Evolutionary conservation across 202 grass and related monocot genomes (phyloP), one percentile per base, ranked within the genome.

Genomic region (Panicum hallii): DNA sequence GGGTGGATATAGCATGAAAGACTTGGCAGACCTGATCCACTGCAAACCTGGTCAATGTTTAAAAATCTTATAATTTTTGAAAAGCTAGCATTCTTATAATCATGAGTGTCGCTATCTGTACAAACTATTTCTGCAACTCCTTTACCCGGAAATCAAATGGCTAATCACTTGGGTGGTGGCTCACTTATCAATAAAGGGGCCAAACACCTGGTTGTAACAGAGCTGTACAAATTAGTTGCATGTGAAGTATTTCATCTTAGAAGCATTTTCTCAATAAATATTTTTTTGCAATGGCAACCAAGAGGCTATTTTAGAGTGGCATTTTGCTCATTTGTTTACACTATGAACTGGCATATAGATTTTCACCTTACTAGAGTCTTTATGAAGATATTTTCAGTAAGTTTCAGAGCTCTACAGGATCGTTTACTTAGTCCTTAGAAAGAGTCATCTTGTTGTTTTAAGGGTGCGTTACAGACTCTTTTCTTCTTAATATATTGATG

Each of bases 391-490:
- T 16, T 17, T 17, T 2, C 34, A 66, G 30, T 36, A 47, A 67
- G 28, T 81, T 86, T 56, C 36, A 66, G 49, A 81, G 55, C 69
- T 54, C 63, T 48, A 12, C 6, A 26, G 30, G 19, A 76, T 2
- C 12, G 2, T 49, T n/a, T 74, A 36, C 26, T 26, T 26, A 26
- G 26, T 26, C 26, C 26, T 26, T 26, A 26, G 26, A 26, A 26
- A 26, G 26, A 26, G 26, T 26, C 26, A 26, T 26, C 26, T 26
- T 26, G 26, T 26, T 26, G 26, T 26, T 26, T 26, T 26, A 26
- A 26, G 26, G 26, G 26, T 26, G 26, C 1, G 26, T 26, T 26
- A 26, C 26, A 26, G 26, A 26, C 26, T 26, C 26, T 26, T 26
- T 26, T 26, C 26, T 26, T 26, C 26, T 26, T 26, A 26, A 26